These are phyloP conservation scores for Claviceps purpurea DNA, from an alignment of 2,329 filamentous ascomycete species.

Conservation along the genomic window DNA sequence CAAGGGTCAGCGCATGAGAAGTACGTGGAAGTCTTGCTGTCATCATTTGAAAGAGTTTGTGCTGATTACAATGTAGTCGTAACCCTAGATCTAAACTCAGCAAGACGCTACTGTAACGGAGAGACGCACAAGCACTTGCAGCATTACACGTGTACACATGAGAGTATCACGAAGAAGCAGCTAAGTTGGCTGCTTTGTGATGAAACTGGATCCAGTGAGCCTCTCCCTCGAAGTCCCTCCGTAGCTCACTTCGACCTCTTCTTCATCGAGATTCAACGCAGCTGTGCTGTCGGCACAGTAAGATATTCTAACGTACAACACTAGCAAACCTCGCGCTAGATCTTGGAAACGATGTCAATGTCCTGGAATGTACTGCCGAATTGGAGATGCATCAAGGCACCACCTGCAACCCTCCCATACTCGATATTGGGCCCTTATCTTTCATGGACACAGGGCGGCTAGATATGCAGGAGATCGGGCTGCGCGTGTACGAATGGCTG, in stretches of 20 bases:
- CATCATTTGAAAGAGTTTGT: not conserved
- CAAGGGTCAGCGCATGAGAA: not conserved
- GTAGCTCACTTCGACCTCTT: not conserved
- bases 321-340: not conserved
- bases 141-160: constrained; percentile 56
- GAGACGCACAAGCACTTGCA: not conserved
- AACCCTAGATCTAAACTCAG: constrained; percentile 58
- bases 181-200: constrained; percentile 71
- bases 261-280: not conserved
- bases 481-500: constrained; percentile 61
- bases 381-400: constrained; percentile 10
- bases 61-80: constrained; percentile 41
- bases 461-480: constrained; percentile 48
- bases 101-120: constrained; percentile 46
- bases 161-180: constrained; percentile 57
- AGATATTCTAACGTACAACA: not conserved
- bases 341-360: not conserved
- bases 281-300: not conserved
- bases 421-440: constrained; percentile 13
- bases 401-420: constrained; percentile 11
- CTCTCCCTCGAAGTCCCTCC: not conserved
- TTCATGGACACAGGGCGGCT: constrained; percentile 25
- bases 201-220: constrained; percentile 22
- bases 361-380: constrained; percentile 20
- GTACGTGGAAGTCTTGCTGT: not conserved